Conservation (phyloP, 176 grass and related monocot genomes). For the Musa acuminata region DNA sequence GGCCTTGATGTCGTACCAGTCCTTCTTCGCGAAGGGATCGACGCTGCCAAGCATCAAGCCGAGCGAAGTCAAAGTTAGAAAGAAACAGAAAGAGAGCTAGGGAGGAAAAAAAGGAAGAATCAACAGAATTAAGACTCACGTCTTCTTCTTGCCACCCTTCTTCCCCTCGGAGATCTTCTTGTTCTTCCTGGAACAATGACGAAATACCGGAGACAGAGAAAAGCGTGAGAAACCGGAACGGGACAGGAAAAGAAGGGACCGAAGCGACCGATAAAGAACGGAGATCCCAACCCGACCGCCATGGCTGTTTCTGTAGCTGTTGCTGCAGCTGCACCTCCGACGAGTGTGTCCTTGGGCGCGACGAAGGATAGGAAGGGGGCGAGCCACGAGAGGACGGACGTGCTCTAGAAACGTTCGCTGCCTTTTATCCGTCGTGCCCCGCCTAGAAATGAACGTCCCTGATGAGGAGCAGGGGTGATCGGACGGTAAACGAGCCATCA, state of each 20-base stretch:
- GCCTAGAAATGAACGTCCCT: too few species aligned
- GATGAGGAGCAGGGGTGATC: too few species aligned
- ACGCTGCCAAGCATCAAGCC: not conserved
- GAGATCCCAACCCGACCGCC: not conserved
- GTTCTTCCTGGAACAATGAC: not conserved
- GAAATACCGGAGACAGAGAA: not conserved
- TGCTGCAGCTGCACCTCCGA: too few species aligned
- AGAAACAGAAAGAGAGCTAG: not conserved
- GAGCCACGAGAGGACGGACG: too few species aligned
- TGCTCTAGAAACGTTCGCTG: too few species aligned
- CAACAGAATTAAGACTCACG: not conserved
- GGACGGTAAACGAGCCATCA: too few species aligned
- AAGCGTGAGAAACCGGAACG: not conserved
- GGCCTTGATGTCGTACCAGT: not conserved
- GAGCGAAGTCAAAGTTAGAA: not conserved
- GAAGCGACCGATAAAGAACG: not conserved
- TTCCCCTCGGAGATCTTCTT: not conserved
- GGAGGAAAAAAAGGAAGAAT: not conserved
- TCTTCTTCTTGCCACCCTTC: not conserved
- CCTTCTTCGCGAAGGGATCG: not conserved
- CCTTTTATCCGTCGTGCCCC: too few species aligned
- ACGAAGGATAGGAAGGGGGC: too few species aligned
- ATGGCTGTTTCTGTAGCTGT: not conserved
- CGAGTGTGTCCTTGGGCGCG: too few species aligned
- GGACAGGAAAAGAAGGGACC: not conserved